Percentiles rank a stretch among this genome's conserved stretches.
These are phyloP conservation scores for Phoma herbarum DNA, from an alignment of 2,329 filamentous ascomycete species.

Conservation along the genomic window DNA sequence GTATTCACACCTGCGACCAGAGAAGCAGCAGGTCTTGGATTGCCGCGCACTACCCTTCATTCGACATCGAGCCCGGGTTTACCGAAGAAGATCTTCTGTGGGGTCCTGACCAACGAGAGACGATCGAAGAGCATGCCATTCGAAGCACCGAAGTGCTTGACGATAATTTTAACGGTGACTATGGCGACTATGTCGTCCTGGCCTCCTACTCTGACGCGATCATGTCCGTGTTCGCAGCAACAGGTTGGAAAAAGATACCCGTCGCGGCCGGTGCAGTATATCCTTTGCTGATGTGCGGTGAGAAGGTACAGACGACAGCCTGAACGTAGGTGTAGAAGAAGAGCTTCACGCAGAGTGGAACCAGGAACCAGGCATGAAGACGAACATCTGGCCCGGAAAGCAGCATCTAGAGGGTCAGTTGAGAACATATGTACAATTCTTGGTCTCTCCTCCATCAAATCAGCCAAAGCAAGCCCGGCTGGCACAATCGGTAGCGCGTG, in stretches of 20 bases:
- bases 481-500: conserved; percentile 38
- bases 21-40: conserved; percentile 64
- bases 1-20: conserved; percentile 71
- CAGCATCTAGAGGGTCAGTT: not conserved
- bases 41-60: conserved; percentile 57
- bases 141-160: conserved; percentile 51
- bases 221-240: conserved; percentile 59
- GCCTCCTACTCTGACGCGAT: conserved; percentile 66
- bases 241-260: conserved; percentile 50
- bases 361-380: no score
- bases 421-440: not conserved
- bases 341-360: not conserved
- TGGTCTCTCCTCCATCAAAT: conserved; percentile 5
- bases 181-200: conserved; percentile 57
- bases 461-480: conserved; percentile 30
- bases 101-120: conserved; percentile 41
- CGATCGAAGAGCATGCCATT: not conserved
- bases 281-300: conserved; percentile 23
- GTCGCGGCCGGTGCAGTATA: conserved; percentile 25
- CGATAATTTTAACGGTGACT: conserved; percentile 59
- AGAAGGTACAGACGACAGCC: not conserved
- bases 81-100: conserved; percentile 61
- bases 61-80: conserved; percentile 66
- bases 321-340: not conserved
- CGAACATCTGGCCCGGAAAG: not conserved